A percentile compares a stretch with the other conserved stretches of the same genome.
These are phyloP conservation scores for Rhizopogon sp. DNA, from an alignment of 768 basidiomycete species.

Conservation along the genomic window DNA sequence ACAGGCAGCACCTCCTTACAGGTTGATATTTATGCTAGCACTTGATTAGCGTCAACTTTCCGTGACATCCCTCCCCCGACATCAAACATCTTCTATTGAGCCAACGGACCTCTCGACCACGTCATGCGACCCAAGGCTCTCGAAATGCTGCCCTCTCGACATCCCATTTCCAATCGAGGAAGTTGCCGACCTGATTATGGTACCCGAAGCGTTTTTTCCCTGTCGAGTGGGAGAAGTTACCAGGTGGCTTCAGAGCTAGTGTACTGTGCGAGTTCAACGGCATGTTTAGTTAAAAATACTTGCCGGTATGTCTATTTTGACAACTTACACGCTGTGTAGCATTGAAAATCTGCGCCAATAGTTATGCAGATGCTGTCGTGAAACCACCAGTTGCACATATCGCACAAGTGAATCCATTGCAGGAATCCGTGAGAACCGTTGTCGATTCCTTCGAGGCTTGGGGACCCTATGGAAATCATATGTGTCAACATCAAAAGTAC, in stretches of 20 bases:
- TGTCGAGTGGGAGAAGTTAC: not conserved
- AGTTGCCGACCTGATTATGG: not conserved
- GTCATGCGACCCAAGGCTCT: not conserved
- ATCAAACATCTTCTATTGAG: too few species aligned
- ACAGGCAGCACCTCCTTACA: too few species aligned
- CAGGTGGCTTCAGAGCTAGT: not conserved
- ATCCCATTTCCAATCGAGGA: not conserved
- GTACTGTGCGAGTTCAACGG: not conserved
- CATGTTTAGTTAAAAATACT: not conserved
- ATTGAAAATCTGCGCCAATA: not conserved
- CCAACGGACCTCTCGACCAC: too few species aligned
- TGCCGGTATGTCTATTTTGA: not conserved
- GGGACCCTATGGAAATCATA: not conserved
- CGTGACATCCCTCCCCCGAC: too few species aligned
- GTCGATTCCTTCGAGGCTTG: too few species aligned
- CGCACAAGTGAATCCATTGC: too few species aligned
- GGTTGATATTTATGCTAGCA: too few species aligned
- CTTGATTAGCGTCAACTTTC: too few species aligned
- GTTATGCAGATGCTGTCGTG: not conserved
- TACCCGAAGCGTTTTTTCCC: not conserved
- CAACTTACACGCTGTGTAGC: not conserved
- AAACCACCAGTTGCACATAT: too few species aligned
- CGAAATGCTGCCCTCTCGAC: not conserved
- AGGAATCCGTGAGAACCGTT: too few species aligned
- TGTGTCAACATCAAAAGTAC: not conserved